Percentiles rank a stretch among this genome's conserved stretches.
Conservation (phyloP, 495 filamentous ascomycete genomes). For the Peziza echinospora region DNA sequence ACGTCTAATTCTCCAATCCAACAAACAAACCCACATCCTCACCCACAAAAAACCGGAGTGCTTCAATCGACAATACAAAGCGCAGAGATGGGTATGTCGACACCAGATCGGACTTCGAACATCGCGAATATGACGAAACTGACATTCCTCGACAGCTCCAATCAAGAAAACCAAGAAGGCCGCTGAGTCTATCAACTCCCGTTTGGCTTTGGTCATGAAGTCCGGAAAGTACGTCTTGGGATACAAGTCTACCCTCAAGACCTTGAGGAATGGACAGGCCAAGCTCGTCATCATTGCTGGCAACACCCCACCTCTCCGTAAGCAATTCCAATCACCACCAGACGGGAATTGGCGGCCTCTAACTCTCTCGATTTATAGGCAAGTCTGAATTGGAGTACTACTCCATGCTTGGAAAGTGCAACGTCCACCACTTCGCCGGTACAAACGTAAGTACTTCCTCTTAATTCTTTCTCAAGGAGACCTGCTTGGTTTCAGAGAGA, state of each 20-base stretch:
- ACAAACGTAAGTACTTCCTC: slow-evolving; percentile 65
- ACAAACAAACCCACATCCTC: not conserved
- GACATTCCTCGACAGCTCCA: slow-evolving; percentile 44
- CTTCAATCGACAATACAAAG: not conserved
- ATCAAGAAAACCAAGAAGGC: slow-evolving; percentile 65
- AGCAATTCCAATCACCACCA: no score
- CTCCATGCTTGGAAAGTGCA: slow-evolving; percentile 79
- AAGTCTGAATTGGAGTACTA: slow-evolving; percentile 91
- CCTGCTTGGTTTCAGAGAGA: not conserved
- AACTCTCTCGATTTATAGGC: no score
- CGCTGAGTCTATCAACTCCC: slow-evolving; percentile 73
- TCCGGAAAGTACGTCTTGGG: slow-evolving; percentile 58
- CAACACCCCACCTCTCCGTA: slow-evolving; percentile 7
- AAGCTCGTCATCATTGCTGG: slow-evolving; percentile 66
- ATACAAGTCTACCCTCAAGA: slow-evolving; percentile 93
- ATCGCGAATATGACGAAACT: no score
- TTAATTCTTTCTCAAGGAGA: slow-evolving; percentile 8
- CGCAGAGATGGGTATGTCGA: not conserved
- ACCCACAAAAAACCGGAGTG: not conserved
- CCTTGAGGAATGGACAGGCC: slow-evolving; percentile 66
- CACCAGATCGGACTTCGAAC: no score
- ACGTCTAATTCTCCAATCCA: not conserved
- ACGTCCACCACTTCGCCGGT: slow-evolving; percentile 87
- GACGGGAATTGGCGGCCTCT: no score
- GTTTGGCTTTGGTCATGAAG: slow-evolving; percentile 71